Evolutionary conservation across 2,329 filamentous ascomycete species (phyloP).

Genomic region (Alternaria panax): DNA sequence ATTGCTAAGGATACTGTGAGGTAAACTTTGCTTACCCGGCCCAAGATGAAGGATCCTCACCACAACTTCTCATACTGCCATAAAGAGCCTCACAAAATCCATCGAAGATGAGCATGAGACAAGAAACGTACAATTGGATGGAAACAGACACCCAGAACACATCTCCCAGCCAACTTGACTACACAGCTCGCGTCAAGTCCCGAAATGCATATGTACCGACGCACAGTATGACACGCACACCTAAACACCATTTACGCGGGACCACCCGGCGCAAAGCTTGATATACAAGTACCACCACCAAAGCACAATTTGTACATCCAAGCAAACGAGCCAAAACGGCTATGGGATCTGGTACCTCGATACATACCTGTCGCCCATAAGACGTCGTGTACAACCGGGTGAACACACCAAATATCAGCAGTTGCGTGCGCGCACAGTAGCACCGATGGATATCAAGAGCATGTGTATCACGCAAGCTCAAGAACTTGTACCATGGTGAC

Average conservation of each 20-base stretch:
- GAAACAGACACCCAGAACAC: neutral
- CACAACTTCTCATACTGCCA: too few relatives aligned
- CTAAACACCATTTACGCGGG: too few relatives aligned
- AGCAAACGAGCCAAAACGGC: neutral
- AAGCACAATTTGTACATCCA: neutral
- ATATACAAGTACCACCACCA: neutral
- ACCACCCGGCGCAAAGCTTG: neutral
- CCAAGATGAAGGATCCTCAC: too few relatives aligned
- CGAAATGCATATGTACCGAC: neutral
- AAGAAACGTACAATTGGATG: too few relatives aligned
- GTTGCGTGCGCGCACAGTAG: rapidly evolving
- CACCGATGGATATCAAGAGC: neutral
- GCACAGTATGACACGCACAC: neutral
- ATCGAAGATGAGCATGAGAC: too few relatives aligned
- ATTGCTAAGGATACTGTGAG: neutral
- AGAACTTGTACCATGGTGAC: neutral
- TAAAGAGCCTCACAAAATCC: too few relatives aligned
- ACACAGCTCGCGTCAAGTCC: neutral
- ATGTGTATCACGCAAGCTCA: neutral
- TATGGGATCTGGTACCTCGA: neutral
- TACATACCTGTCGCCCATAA: neutral
- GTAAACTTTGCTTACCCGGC: neutral
- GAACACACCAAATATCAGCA: neutral
- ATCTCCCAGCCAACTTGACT: neutral
- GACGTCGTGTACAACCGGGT: neutral